These are phyloP conservation scores for Curvularia hawaiiensis DNA, from an alignment of 2,329 filamentous ascomycete genomes.

Conservation along the genomic window DNA sequence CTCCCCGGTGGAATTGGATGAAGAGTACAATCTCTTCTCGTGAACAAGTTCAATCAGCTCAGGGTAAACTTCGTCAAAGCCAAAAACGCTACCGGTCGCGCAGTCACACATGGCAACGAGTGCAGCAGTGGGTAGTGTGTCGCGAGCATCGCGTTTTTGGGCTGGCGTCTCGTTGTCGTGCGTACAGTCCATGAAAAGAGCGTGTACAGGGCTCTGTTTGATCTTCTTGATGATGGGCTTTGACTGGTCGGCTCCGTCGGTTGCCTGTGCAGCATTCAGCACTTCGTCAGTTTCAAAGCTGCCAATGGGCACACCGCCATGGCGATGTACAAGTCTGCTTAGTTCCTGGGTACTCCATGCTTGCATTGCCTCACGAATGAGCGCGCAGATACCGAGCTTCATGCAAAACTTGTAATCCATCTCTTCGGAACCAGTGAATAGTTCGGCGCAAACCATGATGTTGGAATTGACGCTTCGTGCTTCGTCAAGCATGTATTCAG, in stretches of 20 bases:
- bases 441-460: conserved; percentile 88
- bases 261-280: conserved; percentile 61
- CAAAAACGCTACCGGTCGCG: conserved; percentile 94
- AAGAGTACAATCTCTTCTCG: conserved; percentile 83
- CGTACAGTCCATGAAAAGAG: conserved; percentile 98
- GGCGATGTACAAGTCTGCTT: conserved; percentile 88
- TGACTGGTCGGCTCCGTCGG: conserved; percentile 30
- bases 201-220: conserved; percentile 86
- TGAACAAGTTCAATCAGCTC: conserved; percentile 90
- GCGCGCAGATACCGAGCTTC: conserved; percentile 83
- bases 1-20: conserved; percentile 68
- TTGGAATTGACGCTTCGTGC: conserved; percentile 88
- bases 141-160: conserved; percentile 91
- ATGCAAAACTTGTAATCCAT: conserved; percentile 97
- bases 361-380: conserved; percentile 98
- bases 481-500: conserved; percentile 92
- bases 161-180: conserved; percentile 97
- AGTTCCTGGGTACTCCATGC: conserved; percentile 94
- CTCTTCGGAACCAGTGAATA: conserved; percentile 94
- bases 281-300: conserved; percentile 96
- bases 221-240: conserved; percentile 71
- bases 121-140: conserved; percentile 92
- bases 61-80: conserved; percentile 96
- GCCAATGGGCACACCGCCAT: conserved; percentile 92
- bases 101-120: conserved; percentile 96